Conservation (phyloP, 1,139 yeast genomes). For the Yarrowia galli region DNA sequence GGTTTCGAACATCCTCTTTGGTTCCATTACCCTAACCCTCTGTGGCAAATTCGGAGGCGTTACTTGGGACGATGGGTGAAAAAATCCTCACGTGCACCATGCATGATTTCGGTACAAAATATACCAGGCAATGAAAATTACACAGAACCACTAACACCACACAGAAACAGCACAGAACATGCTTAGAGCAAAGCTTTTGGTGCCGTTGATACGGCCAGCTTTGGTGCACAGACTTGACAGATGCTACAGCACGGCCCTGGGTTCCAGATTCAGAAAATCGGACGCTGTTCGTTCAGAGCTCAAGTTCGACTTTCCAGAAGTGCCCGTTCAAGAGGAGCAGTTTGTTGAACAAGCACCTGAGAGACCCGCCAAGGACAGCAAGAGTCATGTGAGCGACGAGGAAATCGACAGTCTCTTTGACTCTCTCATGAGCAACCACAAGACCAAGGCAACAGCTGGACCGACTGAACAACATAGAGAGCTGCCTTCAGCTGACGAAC, state of each 20-base stretch:
- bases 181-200: conserved; percentile 21
- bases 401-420: conserved; percentile 21
- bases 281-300: conserved; percentile 17
- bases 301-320: conserved; percentile 5
- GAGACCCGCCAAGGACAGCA: background rate
- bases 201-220: conserved; percentile 14
- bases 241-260: conserved; percentile 5
- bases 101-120: conserved; percentile 26
- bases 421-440: conserved; percentile 2
- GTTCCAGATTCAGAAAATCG: conserved; percentile 9
- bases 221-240: background rate
- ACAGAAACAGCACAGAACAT: background rate
- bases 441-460: background rate
- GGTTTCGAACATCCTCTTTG: background rate
- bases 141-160: background rate
- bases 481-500: background rate
- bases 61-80: background rate
- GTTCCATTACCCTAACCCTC: background rate
- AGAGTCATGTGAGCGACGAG: conserved; percentile 1
- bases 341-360: background rate
- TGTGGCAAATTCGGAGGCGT: background rate
- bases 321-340: background rate
- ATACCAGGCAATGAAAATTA: background rate
- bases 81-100: conserved; percentile 32
- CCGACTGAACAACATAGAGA: background rate